Conservation (phyloP, 257 asterid species). For the Salvia miltiorrhiza region DNA sequence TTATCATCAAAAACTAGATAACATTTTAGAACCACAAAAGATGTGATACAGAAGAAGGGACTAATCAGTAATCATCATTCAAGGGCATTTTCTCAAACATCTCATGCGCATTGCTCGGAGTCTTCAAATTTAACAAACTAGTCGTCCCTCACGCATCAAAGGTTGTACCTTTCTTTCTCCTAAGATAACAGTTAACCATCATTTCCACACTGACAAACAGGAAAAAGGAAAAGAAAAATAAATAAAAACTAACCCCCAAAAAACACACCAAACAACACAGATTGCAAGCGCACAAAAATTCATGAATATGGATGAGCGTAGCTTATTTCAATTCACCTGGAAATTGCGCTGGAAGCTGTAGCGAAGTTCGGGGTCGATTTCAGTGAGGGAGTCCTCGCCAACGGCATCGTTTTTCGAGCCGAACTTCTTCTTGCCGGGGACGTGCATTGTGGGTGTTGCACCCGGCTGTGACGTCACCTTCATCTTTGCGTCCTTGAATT, state of each 20-base stretch:
- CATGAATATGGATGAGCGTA: not conserved
- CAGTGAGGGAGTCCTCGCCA: slow-evolving; percentile 47
- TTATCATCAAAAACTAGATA: not conserved
- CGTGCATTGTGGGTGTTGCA: slow-evolving; percentile 75
- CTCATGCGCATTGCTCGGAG: not conserved
- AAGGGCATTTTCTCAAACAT: slow-evolving; percentile 7
- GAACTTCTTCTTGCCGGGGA: slow-evolving; percentile 60
- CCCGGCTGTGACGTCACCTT: slow-evolving; percentile 86
- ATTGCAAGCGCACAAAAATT: not conserved
- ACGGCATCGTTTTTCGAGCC: slow-evolving; percentile 34
- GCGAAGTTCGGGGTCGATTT: slow-evolving; percentile 89
- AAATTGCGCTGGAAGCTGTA: slow-evolving; percentile 95
- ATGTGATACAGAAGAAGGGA: not conserved
- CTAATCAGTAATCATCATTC: not conserved
- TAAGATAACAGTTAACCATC: not conserved
- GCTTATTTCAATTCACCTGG: slow-evolving; percentile 44
- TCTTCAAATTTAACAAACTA: not conserved
- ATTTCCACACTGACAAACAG: not conserved
- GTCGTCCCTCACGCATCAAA: slow-evolving; percentile 17
- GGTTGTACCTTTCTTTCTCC: slow-evolving; percentile 8
- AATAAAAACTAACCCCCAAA: not conserved
- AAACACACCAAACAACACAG: not conserved
- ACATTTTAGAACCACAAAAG: not conserved
- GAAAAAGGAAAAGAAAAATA: too few relatives aligned
- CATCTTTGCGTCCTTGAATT: slow-evolving; percentile 74